Percentiles rank a stretch among this genome's conserved stretches.
phyloP scores from a whole-genome alignment of 2,329 filamentous ascomycete species.

The Arthroderma uncinatum region DNA sequence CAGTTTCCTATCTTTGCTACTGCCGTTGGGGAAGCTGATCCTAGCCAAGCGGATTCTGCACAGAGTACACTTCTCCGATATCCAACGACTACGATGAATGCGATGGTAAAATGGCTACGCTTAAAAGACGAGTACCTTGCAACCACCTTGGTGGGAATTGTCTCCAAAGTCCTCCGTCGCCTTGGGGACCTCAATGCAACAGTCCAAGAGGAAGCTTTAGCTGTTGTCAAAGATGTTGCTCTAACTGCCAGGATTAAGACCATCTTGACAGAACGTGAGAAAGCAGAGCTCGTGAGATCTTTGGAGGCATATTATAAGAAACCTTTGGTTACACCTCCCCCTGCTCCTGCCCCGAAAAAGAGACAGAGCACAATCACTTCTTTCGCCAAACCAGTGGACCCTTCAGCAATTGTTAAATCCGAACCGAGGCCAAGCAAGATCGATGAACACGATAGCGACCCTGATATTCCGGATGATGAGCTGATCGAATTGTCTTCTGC shows the following conservation, averaged over 20 bases:
- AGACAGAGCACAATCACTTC: constrained; percentile 35
- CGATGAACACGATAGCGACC: constrained; percentile 35
- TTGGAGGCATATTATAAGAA: constrained; percentile 44
- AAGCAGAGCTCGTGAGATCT: constrained; percentile 62
- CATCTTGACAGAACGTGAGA: constrained; percentile 70
- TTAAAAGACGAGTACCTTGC: constrained; percentile 80
- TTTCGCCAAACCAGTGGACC: constrained; percentile 28
- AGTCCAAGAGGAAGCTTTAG: constrained; percentile 55
- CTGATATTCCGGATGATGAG: constrained; percentile 31
- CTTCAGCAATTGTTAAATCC: constrained; percentile 26
- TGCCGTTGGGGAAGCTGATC: constrained; percentile 45
- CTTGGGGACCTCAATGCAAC: constrained; percentile 65
- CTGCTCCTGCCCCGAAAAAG: constrained; percentile 27
- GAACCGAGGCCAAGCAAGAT: constrained; percentile 26
- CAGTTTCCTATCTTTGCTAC: constrained; percentile 75
- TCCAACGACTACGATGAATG: constrained; percentile 53
- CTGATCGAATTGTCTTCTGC: constrained; percentile 33
- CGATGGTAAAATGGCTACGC: constrained; percentile 76
- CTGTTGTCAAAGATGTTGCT: constrained; percentile 46
- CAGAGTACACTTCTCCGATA: constrained; percentile 51
- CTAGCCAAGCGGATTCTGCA: constrained; percentile 27
- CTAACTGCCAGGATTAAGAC: constrained; percentile 53
- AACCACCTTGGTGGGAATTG: constrained; percentile 66
- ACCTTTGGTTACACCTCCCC: constrained; percentile 33
- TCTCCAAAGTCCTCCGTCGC: constrained; percentile 71